Percentiles rank a stretch among this genome's conserved stretches.
phyloP scores from a whole-genome alignment of 805 yeast genomes.

The Candida coleopterorum region DNA sequence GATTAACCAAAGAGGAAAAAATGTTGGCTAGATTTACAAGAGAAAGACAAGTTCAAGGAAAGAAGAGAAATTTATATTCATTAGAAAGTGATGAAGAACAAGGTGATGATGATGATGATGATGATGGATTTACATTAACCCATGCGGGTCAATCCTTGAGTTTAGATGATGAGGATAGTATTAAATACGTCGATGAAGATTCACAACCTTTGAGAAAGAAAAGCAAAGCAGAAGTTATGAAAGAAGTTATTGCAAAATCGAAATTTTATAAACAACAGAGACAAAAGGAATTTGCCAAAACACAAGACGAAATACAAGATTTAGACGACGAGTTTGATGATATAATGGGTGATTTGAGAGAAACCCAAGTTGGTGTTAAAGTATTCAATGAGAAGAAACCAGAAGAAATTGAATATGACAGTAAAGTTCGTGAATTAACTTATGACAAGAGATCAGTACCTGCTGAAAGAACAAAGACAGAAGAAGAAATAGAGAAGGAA shows the following conservation, averaged over 20 bases:
- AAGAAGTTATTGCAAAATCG: conserved; percentile 78
- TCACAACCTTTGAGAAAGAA: conserved; percentile 52
- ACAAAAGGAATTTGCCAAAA: conserved; percentile 57
- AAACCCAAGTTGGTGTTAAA: conserved; percentile 10
- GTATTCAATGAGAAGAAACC: conserved; percentile 27
- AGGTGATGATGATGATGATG: conserved; percentile 41
- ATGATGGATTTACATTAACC: conserved; percentile 52
- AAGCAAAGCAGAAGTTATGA: conserved; percentile 81
- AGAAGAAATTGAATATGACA: conserved; percentile 55
- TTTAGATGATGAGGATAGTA: conserved; percentile 42
- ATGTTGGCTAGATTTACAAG: conserved; percentile 93
- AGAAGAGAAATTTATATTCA: conserved; percentile 44
- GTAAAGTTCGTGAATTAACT: conserved; percentile 59
- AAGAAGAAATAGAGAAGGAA: conserved; percentile 62
- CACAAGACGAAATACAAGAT: conserved; percentile 57
- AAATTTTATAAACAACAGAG: conserved; percentile 73
- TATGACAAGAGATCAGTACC: conserved; percentile 76
- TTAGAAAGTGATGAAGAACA: conserved; percentile 75
- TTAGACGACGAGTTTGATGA: conserved; percentile 73
- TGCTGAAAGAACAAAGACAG: conserved; percentile 75
- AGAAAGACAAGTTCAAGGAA: conserved; percentile 67
- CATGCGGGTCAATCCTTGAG: conserved; percentile 73
- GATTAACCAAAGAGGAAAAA: conserved; percentile 80
- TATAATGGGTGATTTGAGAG: conserved; percentile 51
- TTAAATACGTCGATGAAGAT: conserved; percentile 38